Evolutionary conservation across 2,329 filamentous ascomycete species (phyloP), one percentile per base, ranked within the genome.

Genomic region (Colletotrichum lindemuthianum): DNA sequence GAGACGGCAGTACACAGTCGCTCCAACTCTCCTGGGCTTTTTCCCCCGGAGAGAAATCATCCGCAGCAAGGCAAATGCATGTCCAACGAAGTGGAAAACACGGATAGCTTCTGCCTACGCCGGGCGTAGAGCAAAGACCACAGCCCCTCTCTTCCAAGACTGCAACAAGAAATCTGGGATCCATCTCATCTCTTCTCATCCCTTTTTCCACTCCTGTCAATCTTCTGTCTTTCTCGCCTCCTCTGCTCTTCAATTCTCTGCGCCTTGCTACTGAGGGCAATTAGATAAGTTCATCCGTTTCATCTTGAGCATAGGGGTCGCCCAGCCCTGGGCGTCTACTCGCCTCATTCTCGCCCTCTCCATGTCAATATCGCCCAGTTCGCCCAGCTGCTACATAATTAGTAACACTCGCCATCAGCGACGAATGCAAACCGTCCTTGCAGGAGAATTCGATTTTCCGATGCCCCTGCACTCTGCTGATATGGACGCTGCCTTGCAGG

Each of bases 271-370:
- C 61, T 52, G 58, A 61, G 61, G 58, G 51, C 24, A 24, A 24
- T 24, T 24, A 1, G 61, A 56, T 48, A 56, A 61, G 45, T 44
- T 61, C 41, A 41, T 36, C 51, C 61, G 61, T 65, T 61, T 61
- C 61, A 55, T 51, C 51, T 48, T 47, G 61, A 56, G 47, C 40
- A 12, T 57, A 60, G 39, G 57, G 57, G 39, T 24, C 39, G 58
- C 39, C 58, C 45, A 56, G 40, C 39, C 55, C 61, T 60, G 33
- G 39, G 57, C 44, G 39, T 47, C 44, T 50, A 51, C 43, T 56
- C 58, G 51, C 61, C 58, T 65, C 61, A 56, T 47, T 47, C 39
- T 41, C 39, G 16, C 50, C 9, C 24, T 39, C 43, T 24, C 24
- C 32, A 32, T 10, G 16, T 37, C 49, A 33, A 36, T n/a, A 53